phyloP scores from a whole-genome alignment of 1,139 yeast genomes.

The Debaryomyces singareniensis region DNA sequence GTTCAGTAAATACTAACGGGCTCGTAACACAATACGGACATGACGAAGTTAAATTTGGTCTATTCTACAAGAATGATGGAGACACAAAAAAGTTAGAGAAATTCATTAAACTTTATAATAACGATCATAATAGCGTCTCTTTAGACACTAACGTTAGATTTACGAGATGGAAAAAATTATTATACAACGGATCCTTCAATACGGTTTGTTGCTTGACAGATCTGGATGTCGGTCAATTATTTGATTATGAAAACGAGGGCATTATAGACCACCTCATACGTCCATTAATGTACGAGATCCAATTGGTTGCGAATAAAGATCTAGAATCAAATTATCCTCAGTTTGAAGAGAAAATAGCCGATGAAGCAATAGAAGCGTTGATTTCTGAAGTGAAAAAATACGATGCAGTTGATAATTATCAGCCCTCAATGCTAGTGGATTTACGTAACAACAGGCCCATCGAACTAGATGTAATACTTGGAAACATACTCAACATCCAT shows the following conservation, averaged over 20 bases:
- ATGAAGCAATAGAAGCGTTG: slow-evolving; percentile 12
- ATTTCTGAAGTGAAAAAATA: slow-evolving; percentile 10
- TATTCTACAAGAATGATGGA: slow-evolving; percentile 6
- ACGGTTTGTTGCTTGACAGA: slow-evolving; percentile 27
- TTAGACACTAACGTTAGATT: slow-evolving; percentile 9
- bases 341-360: slow-evolving; percentile 10
- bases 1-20: slow-evolving; percentile 17
- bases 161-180: slow-evolving; percentile 26
- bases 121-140: slow-evolving; percentile 6
- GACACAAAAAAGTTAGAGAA: slow-evolving; percentile 7
- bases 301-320: slow-evolving; percentile 18
- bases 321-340: slow-evolving; percentile 7
- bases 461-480: slow-evolving; percentile 27
- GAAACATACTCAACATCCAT: slow-evolving; percentile 16
- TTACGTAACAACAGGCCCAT: slow-evolving; percentile 21
- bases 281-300: slow-evolving; percentile 21
- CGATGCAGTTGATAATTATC: slow-evolving; percentile 17
- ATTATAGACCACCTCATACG: slow-evolving; percentile 12
- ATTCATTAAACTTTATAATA: slow-evolving; percentile 21
- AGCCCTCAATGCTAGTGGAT: slow-evolving; percentile 34
- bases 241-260: slow-evolving; percentile 11
- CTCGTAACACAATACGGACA: slow-evolving; percentile 22
- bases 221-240: slow-evolving; percentile 21
- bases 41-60: slow-evolving; percentile 18
- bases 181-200: slow-evolving; percentile 30